These are phyloP conservation scores for Echeveria elegans DNA, from an alignment of 164 flowering plant genomes.

Conservation along the genomic window DNA sequence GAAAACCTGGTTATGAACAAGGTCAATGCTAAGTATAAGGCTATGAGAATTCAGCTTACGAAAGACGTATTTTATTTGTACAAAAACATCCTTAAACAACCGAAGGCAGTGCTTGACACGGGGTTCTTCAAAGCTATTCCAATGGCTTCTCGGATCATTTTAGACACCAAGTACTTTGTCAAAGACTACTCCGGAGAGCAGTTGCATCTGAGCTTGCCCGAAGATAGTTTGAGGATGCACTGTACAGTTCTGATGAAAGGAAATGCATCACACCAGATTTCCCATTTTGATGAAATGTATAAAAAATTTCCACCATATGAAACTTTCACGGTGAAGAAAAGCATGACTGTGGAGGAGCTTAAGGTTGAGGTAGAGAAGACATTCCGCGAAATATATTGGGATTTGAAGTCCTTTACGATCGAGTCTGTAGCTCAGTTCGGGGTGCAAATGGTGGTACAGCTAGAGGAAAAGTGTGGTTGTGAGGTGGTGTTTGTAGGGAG, in stretches of 20 bases:
- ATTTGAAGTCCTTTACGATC: constrained; percentile 33
- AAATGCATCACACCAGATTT: constrained; percentile 5
- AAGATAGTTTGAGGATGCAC: constrained; percentile 27
- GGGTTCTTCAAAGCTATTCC: constrained; percentile 29
- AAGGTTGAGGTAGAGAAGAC: constrained; percentile 45
- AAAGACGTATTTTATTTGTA: constrained; percentile 59
- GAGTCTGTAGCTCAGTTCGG: constrained; percentile 34
- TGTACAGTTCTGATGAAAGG: constrained; percentile 35
- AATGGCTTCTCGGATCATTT: constrained; percentile 52
- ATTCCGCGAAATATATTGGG: constrained; percentile 64
- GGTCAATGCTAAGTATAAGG: constrained; percentile 10
- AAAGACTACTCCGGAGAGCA: constrained; percentile 41
- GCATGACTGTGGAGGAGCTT: constrained; percentile 49
- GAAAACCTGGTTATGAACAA: constrained; percentile 17
- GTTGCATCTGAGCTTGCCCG: constrained; percentile 4
- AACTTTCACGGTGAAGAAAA: constrained; percentile 30
- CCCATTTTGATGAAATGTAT: constrained; percentile 11
- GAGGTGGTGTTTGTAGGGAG: constrained; percentile 39
- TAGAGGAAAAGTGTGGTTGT: constrained; percentile 26
- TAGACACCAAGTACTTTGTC: constrained; percentile 58
- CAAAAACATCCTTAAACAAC: constrained; percentile 40
- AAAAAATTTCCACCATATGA: constrained; percentile 42
- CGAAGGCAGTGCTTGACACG: constrained; percentile 16
- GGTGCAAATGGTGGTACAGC: constrained; percentile 28
- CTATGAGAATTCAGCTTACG: constrained; percentile 30